These are phyloP conservation scores for Apiospora pterosperma DNA, from an alignment of 2,329 filamentous ascomycete genomes.

Conservation along the genomic window DNA sequence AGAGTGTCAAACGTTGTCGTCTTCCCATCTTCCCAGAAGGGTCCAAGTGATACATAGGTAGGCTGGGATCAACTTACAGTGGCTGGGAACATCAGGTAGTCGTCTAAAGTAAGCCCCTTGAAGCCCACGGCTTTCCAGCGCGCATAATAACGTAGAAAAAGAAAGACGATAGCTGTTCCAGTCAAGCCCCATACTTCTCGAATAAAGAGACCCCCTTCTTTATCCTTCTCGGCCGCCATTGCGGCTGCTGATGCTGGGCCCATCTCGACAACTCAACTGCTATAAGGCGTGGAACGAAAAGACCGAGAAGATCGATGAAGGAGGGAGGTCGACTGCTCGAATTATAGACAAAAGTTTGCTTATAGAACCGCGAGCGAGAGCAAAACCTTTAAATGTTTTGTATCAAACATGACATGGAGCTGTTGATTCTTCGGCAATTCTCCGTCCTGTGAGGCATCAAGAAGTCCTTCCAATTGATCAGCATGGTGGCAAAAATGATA, in stretches of 20 bases:
- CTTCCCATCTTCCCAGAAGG: not conserved
- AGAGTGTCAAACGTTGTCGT: not conserved
- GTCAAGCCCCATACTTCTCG: slow-evolving; percentile 23
- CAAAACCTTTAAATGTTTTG: not conserved
- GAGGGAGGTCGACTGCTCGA: too few species aligned
- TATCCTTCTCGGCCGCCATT: slow-evolving; percentile 3
- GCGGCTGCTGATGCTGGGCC: not conserved
- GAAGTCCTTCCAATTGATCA: not conserved
- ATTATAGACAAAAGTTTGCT: not conserved
- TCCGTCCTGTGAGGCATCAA: not conserved
- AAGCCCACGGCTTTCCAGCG: slow-evolving; percentile 15
- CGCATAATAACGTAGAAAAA: slow-evolving; percentile 19
- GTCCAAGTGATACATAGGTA: not conserved
- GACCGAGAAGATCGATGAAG: not conserved
- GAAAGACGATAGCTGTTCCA: slow-evolving; percentile 17
- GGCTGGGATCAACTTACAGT: slow-evolving; percentile 12
- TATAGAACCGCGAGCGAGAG: too few species aligned
- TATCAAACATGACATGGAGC: not conserved
- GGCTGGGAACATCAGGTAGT: slow-evolving; percentile 19
- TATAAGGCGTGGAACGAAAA: too few species aligned
- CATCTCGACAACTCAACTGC: not conserved
- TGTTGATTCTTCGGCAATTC: not conserved
- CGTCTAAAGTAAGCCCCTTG: slow-evolving; percentile 17
- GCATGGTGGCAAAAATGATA: not conserved
- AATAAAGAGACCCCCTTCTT: slow-evolving; percentile 12